Evolutionary conservation across 768 basidiomycete genomes (phyloP), one percentile per base, ranked within the genome.

Genomic region (Lentinus tigrinus): DNA sequence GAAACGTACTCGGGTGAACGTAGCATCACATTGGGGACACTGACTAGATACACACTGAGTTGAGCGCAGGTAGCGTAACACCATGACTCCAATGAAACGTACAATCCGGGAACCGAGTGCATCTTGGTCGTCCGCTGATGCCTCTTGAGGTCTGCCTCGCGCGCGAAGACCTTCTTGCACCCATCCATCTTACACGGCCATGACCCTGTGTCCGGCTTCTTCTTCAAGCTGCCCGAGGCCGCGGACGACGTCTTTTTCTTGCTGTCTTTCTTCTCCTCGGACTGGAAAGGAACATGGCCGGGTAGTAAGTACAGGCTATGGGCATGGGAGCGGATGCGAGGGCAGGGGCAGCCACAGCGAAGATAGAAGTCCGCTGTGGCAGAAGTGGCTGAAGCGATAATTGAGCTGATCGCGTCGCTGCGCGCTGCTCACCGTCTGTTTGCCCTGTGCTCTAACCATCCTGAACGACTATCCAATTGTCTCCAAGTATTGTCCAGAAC

Each of bases 111-210:
- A 70, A 87, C 76, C 3, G 86, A 86, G 73, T 91, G 89, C 47
- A 81, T 71, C 70, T 89, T 91, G 23, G 89, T 90, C 31, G 89
- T 91, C 69, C 88, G 78, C 68, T 91, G 89, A 70, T 91, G 89
- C 65, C 89, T 70, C 77, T 90, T 91, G 62, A 91, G 74, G 76
- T 91, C 89, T 16, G 89, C 89, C 72, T 91, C 89, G 52, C 89
- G 81, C 46, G 87, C 89, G 67, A 91, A 91, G 69, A 88, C 83
- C 72, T 91, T 91, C 73, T 83, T 85, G 74, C 89, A 91, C 28
- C 88, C 89, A 67, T 85, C 82, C 68, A 91, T 90, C 70, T 84
- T 84, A 77, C 89, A 91, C 7, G 89, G 88, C 89, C 89, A 91
- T 47, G 85, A 69, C 7, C 82, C 80, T 3, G 83, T 76, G 60